Base-by-base conservation (phyloP, 148 eudicot species). In the Tetragonia tetragonoides region DNA sequence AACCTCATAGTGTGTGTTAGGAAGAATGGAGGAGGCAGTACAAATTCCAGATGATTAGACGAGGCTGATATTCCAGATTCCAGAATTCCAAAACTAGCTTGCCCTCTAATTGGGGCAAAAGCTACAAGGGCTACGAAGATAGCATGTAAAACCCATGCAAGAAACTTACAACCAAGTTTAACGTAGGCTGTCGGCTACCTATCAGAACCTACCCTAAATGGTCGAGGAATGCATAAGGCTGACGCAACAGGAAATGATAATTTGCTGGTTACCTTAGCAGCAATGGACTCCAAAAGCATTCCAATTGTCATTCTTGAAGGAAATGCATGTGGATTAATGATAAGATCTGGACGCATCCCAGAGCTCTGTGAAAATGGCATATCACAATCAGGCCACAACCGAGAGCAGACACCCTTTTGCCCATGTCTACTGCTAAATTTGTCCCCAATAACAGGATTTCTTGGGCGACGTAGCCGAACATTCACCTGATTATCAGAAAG, bases 351-450 rank as follows among this genome's bases (percentile, higher is more conserved):
- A 17, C 97, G 87, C 96, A 95, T 95, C 82, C 99, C 99, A 23
- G 96, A 87, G 49, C 54, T 83, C 77, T 88, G 94, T 41, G 99
- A 90, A 87, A 92, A 95, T 69, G 99, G 99, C 99, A 95, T 95
- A 87, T 95, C 97, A 63, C 82, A 72, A 83, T 95, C 99, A 51
- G 93, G 78, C 99, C 97, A 95, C 72, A 92, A 81, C 75, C 91
- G 94, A 60, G 99, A 95, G 84, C 99, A 95, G 78, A 95, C 99
- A 69, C 99, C 99, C 85, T 95, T 95, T 80, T 95, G 99, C 77
- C 99, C 99, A 87, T 95, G 99, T 79, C 99, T 89, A 74, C 99
- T 95, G 76, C 99, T 95, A 81, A 95, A 95, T 86, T 95, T 95
- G 81, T 95, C 99, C 77, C 99, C 99, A 70, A 95, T 92, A 40